Base-by-base conservation (phyloP, 2,329 filamentous ascomycete species). In the Sarocladium kiliense region DNA sequence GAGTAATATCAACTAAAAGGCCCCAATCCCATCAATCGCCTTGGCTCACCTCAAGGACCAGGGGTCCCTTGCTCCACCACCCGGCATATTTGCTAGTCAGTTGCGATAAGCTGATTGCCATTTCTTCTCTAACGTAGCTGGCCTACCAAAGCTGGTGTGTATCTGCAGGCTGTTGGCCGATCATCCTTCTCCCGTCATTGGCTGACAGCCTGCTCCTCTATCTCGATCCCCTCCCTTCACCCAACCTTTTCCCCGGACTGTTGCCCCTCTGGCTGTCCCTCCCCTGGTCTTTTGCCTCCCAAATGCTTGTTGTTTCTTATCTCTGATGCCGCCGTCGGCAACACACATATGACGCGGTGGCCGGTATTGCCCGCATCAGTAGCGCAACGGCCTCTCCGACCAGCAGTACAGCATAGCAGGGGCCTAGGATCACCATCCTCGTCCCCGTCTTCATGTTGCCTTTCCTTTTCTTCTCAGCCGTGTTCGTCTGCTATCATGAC, bases 1-100 rank as follows among this genome's bases (percentile, higher is more conserved):
- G 60, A 63, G 60, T 63, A 63, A 62, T 58, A 50, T 16, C 10
- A 42, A 26, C 41, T 54, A 58, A 34, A 45, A 56, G 54, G 56
- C 56, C 58, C 56, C 60, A 59, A 57, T 51, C 55, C 55, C 42
- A 51, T 55, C 53, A 56, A 58, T 57, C 56, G 41, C 41, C 41
- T 16, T 41, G 42, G 53, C 51, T 57, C 51, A 47, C 53, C 49
- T 47, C 23, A 55, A 41, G 44, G 44, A 49, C 32, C 55, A 57
- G 56, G 39, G 39, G n/a, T 27, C 25, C 23, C 44, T 49, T 49
- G 44, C 44, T 49, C 44, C 44, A 49, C 44, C 19, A 21, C 10
- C n/a, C 21, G 5, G 19, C 39, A 18, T 18, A 10, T 19, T 19
- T 27, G 7, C 37, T 25, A 14, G 10, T 19, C 19, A 5, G 7